Base-by-base conservation (phyloP, 139 green algal genomes). In the Asterochloris erici region DNA sequence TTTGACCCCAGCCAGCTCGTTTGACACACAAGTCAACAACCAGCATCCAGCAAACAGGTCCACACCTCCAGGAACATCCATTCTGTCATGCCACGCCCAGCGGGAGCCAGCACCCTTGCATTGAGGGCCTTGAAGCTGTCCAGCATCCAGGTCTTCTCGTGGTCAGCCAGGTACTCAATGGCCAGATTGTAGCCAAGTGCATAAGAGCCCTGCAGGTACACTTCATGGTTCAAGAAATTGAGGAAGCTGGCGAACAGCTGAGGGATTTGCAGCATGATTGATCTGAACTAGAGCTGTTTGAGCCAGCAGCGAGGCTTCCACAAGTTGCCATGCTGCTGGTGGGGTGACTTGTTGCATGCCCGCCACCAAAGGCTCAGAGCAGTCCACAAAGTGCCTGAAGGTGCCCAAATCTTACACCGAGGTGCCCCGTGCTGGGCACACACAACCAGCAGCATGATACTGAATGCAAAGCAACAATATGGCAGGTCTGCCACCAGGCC, bases 111-210 rank as follows among this genome's bases (percentile, higher is more conserved):
- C 82, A 96, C 90, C 17, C 87, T 74, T 9, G 27, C 68, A 83
- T 94, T 87, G 24, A 98, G 88, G 47, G 84, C 79, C 15, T 92
- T 87, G 91, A 98, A 98, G 66, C 81, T 87, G 86, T 98, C 94
- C 63, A 98, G 90, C 94, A 97, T 96, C 93, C 93, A 97, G 9
- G 92, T 96, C 93, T 98, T 98, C 86, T 98, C 95, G 75, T 95
- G 96, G 88, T 98, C 93, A 16, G 95, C 95, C 77, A 98, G 87
- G 90, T 98, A 98, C 89, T 98, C 95, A 74, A 98, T 97, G 68
- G 95, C 95, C 79, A 98, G 88, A 88, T 98, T 98, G 91, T 98
- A 98, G 68, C 95, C 95, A 77, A 98, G 86, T 10, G 94, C 94
- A 85, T 98, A 98, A 14, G 81, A 91, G 6, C 92, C 93, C 90